Evolutionary conservation across 306 rosid genomes (phyloP), one percentile per base, ranked within the genome.

Genomic region (Arachis stenosperma): DNA sequence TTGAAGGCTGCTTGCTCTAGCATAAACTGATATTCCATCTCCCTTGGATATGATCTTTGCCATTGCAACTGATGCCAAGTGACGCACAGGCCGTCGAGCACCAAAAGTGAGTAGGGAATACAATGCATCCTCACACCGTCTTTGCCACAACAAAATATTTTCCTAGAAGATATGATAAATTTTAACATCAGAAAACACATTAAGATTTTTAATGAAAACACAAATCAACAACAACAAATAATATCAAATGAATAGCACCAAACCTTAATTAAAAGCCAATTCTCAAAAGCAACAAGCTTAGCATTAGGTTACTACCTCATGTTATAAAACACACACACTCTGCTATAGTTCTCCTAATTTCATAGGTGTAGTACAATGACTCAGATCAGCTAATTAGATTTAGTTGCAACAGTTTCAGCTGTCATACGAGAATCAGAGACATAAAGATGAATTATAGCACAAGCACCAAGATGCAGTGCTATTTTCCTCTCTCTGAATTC

Each of bases 11-110:
- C 98, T 94, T 13, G 84, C 97, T 83, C 98, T 85, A 5, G 97
- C 91, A 85, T 94, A 94, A 65, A 94, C 85, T 0, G 98, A 94
- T 81, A 94, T 94, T 53, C 75, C 61, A 69, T 94, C 98, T 78
- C 98, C 98, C 86, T 91, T 89, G 6, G 83, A 84, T 81, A 94
- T 94, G 80, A 91, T 86, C 79, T 71, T 89, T 6, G 91, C 90
- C 98, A 89, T 94, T 36, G 96, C 96, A 11, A 89, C 87, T 5
- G 98, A 94, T 29, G 97, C 96, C 86, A 94, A 79, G 85, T 94
- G 97, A 64, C 98, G 94, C 66, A 94, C 95, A 12, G 98, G 98
- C 65, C 96, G 85, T 61, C 92, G 89, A n/a, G 95, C 98, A 69
- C 98, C 98, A 13, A 94, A 81, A 76, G 79, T 84, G 76, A 94